Evolutionary conservation across 345 rosid species (phyloP).

Genomic region (Jatropha curcas): DNA sequence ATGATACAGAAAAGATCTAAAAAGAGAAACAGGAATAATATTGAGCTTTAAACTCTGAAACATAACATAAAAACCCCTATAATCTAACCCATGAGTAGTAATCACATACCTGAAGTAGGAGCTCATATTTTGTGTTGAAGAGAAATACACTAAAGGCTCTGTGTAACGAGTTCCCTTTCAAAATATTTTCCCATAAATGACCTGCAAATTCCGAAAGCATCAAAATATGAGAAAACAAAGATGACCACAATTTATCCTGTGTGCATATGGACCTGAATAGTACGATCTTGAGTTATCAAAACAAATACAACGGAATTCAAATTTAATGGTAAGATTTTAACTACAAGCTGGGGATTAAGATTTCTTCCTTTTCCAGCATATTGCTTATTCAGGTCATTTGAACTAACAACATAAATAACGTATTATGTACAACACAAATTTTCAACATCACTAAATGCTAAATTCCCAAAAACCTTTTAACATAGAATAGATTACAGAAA

Average conservation of each 20-base stretch:
- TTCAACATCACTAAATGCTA: not conserved
- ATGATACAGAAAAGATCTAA: not conserved
- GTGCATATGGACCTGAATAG: no score
- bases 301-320: not conserved
- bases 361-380: not conserved
- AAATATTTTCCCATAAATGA: slow-evolving; percentile 94
- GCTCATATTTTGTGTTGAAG: slow-evolving; percentile 89
- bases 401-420: not conserved
- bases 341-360: not conserved
- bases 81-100: not conserved
- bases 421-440: not conserved
- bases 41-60: not conserved
- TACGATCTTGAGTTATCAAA: not conserved
- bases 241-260: not conserved
- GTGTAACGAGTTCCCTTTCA: slow-evolving; percentile 72
- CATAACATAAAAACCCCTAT: not conserved
- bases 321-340: not conserved
- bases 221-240: not conserved
- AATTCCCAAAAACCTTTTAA: not conserved
- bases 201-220: slow-evolving; percentile 50
- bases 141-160: slow-evolving; percentile 98
- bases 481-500: not conserved
- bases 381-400: not conserved
- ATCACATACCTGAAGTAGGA: slow-evolving; percentile 84
- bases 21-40: not conserved